Evolutionary conservation across 2,329 filamentous ascomycete genomes (phyloP), one percentile per base, ranked within the genome.

Genomic region (Phaeoacremonium minimum): DNA sequence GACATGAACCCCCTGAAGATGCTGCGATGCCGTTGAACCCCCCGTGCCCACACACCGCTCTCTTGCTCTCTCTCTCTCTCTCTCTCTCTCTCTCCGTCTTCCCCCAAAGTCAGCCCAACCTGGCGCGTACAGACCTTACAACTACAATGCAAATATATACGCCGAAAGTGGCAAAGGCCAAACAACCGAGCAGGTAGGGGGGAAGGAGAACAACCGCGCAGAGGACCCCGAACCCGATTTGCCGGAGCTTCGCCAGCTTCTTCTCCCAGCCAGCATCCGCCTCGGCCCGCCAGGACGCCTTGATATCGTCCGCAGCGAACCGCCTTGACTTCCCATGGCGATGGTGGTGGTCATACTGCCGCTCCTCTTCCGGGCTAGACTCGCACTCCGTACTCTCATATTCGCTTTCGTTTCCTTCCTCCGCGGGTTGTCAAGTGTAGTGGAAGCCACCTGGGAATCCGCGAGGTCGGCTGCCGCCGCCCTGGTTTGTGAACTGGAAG

Each of bases 201-300:
- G 71, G 71, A 30, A 75, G 62, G 44, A 75, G 58, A 42, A 74
- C 67, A 34, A 65, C 47, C 13, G 65, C 64, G 11, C 64, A 69
- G 36, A 70, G 47, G 18, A 67, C 40, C 32, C 57, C 52, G 44
- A 66, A 56, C 45, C 70, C 64, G 41, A 62, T 57, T 38, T 55
- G 59, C 36, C 68, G 69, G 41, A 71, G 47, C 35, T 49, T 54
- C 28, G 63, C 63, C 19, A 73, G 58, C 44, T 61, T 52, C 44
- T 49, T 52, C 30, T 67, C 58, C 33, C 56, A 13, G 19, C 22
- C 30, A 9, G 30, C n/a, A 13, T 22, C 33, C 3, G n/a, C 18
- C 34, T 18, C 16, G 9, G 28, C 33, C 30, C 12, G 19, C 18
- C 17, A 18, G 11, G n/a, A 20, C n/a, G 28, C 17, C 18, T 12